These are phyloP conservation scores for Dactylellina parvicollis DNA, from an alignment of 2,329 filamentous ascomycete species.

Conservation along the genomic window DNA sequence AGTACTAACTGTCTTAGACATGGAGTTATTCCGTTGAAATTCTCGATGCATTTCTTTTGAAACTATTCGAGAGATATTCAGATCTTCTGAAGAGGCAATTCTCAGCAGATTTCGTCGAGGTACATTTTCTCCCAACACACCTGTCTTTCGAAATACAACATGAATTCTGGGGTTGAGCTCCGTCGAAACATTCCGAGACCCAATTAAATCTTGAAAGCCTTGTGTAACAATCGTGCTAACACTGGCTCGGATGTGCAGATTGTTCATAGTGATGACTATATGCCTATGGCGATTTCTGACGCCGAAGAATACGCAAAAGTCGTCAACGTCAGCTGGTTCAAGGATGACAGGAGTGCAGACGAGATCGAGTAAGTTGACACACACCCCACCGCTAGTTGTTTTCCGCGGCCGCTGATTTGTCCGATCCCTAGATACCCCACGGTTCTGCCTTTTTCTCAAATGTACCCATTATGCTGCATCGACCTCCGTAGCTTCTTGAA, in stretches of 20 bases:
- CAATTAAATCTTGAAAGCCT: conserved; percentile 17
- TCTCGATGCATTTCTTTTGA: conserved; percentile 86
- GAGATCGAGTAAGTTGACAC: conserved; percentile 73
- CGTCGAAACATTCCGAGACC: conserved; percentile 11
- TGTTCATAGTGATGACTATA: conserved; percentile 94
- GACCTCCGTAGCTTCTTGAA: conserved; percentile 97
- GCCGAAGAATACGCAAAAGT: conserved; percentile 94
- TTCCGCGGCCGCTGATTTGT: conserved; percentile 13
- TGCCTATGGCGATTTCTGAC: conserved; percentile 97
- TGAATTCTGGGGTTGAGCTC: conserved; percentile 32
- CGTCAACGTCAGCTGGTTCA: conserved; percentile 95
- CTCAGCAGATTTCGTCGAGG: conserved; percentile 94
- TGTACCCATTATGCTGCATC: conserved; percentile 98
- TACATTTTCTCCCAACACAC: conserved; percentile 60
- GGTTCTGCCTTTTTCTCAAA: conserved; percentile 96
- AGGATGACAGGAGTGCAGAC: conserved; percentile 78
- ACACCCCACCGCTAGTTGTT: conserved; percentile 5
- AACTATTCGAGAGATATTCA: conserved; percentile 91
- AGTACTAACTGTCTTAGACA: conserved; percentile 66
- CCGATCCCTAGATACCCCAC: conserved; percentile 76
- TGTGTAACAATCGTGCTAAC: conserved; percentile 44
- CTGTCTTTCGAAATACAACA: conserved; percentile 24
- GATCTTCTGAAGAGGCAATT: conserved; percentile 89
- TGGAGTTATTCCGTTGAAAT: conserved; percentile 87
- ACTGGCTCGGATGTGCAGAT: conserved; percentile 63